phyloP scores from a whole-genome alignment of 805 yeast species.

The Torulaspora gathmanii region DNA sequence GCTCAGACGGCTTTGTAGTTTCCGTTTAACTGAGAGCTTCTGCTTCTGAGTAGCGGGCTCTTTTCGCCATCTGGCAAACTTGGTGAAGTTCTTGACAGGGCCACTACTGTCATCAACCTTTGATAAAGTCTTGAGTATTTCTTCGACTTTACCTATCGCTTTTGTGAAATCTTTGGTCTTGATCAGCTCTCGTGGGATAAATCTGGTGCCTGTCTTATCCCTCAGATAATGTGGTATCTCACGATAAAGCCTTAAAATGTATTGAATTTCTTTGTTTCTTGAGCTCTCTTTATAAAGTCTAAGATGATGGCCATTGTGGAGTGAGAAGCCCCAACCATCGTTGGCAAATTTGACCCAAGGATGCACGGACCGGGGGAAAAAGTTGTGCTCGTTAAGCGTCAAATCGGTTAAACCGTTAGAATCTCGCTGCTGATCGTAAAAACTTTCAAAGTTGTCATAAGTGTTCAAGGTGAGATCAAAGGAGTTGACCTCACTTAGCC shows the following conservation, averaged over 20 bases:
- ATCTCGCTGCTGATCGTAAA: constrained; percentile 15
- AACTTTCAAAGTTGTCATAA: constrained; percentile 39
- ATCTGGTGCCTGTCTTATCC: constrained; percentile 13
- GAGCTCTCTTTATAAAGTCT: constrained; percentile 27
- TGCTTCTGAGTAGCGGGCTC: constrained; percentile 32
- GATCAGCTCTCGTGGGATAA: constrained; percentile 14
- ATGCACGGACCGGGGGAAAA: constrained; percentile 26
- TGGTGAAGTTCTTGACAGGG: constrained; percentile 18
- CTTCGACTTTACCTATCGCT: constrained; percentile 24
- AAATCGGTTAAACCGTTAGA: constrained; percentile 3
- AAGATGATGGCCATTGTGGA: constrained; percentile 20
- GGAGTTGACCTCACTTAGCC: constrained; percentile 18
- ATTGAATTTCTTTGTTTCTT: constrained; percentile 14
- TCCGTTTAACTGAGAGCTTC: constrained; percentile 12
- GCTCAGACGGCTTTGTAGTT: constrained; percentile 10
- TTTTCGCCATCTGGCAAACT: constrained; percentile 35
- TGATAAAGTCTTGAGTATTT: constrained; percentile 20
- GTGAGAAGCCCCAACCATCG: constrained; percentile 33
- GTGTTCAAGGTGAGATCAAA: constrained; percentile 37
- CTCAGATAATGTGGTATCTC: constrained; percentile 21
- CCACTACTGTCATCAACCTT: constrained; percentile 6
- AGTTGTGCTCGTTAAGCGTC: constrained; percentile 16
- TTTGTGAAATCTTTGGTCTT: constrained; percentile 12
- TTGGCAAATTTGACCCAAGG: constrained; percentile 37
- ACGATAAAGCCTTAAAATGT: constrained; percentile 18